Evolutionary conservation across 208 protist genomes (phyloP), one percentile per base, ranked within the genome.

Genomic region (Leishmania major): DNA sequence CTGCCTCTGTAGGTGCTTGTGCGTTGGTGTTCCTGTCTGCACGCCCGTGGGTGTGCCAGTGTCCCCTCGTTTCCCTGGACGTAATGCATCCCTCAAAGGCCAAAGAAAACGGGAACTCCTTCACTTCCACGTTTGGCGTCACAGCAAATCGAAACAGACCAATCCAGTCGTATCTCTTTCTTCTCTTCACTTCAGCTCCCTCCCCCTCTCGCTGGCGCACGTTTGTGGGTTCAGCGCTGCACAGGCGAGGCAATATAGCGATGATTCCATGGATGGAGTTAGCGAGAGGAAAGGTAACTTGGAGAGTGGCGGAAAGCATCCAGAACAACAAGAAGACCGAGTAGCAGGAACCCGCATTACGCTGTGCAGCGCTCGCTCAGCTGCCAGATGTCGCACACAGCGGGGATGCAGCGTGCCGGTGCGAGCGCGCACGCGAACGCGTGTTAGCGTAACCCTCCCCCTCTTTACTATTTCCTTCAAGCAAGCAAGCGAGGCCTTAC

Each of bases 61-160:
- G 40, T 3, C 40, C 40, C 3, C 91, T 59, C 99, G 99, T 97
- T 99, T 99, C 57, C 94, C 99, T 49, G 99, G 99, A 51, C 49
- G 10, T 13, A 8, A 51, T 51, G 2, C 49, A 51, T 15, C 11
- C 49, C 13, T 51, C 49, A 8, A 51, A 28, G 22, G 55, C 8
- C 19, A 59, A 28, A 59, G 6, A 59, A 59, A 59, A n/a, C 15
- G 15, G 55, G 55, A 59, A 3, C 55, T 11, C 55, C 10, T 60
- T 60, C 7, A 28, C 55, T 22, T 22, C 22, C 55, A 60, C 55
- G 5, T n/a, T 60, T 11, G 4, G 22, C 25, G 55, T 60, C 25
- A 22, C 17, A 60, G 7, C 6, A 13, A 60, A 8, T 5, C 17
- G n/a, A n/a, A 22, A 60, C n/a, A 13, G 40, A 11, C 22, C 25